Percentiles rank a stretch among this genome's conserved stretches.
These are phyloP conservation scores for Orychophragmus violaceus DNA, from an alignment of 345 rosid species.

Conservation along the genomic window DNA sequence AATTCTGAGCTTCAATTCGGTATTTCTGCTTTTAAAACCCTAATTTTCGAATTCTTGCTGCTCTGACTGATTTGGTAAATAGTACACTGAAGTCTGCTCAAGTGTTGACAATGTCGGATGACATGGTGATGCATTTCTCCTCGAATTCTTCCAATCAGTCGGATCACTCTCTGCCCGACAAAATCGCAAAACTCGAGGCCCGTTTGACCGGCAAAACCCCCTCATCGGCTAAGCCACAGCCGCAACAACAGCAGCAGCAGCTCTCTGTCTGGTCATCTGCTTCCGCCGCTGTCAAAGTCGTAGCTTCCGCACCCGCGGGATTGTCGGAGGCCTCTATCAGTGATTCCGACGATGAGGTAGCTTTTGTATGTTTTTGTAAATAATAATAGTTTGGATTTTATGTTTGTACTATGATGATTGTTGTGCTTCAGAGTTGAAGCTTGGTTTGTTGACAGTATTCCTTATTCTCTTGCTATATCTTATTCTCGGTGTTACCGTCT, in stretches of 20 bases:
- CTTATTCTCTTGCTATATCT: not conserved
- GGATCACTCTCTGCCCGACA: conserved; percentile 85
- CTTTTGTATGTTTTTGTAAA: not conserved
- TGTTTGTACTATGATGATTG: not conserved
- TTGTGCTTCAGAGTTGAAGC: not conserved
- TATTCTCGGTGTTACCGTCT: conserved; percentile 11
- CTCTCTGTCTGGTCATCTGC: conserved; percentile 48
- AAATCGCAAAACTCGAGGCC: conserved; percentile 99
- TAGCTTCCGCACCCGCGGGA: conserved; percentile 37
- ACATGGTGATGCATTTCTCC: conserved; percentile 79
- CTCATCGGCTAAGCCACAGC: conserved; percentile 26
- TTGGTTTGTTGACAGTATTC: not conserved
- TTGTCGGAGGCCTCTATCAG: conserved; percentile 53
- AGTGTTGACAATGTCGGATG: conserved; percentile 69
- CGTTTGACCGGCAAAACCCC: conserved; percentile 88
- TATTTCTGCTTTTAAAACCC: conserved; percentile 8
- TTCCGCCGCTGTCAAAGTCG: conserved; percentile 45
- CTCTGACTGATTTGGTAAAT: not conserved
- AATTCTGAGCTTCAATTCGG: conserved; percentile 10
- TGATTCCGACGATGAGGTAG: conserved; percentile 88
- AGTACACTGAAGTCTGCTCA: not conserved
- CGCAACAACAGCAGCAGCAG: conserved; percentile 35
- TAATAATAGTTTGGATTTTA: not conserved
- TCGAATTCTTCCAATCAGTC: conserved; percentile 97
- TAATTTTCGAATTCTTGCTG: not conserved